These are phyloP conservation scores for Backusella circina DNA, from an alignment of 192 early-diverging fungal species.

Conservation along the genomic window DNA sequence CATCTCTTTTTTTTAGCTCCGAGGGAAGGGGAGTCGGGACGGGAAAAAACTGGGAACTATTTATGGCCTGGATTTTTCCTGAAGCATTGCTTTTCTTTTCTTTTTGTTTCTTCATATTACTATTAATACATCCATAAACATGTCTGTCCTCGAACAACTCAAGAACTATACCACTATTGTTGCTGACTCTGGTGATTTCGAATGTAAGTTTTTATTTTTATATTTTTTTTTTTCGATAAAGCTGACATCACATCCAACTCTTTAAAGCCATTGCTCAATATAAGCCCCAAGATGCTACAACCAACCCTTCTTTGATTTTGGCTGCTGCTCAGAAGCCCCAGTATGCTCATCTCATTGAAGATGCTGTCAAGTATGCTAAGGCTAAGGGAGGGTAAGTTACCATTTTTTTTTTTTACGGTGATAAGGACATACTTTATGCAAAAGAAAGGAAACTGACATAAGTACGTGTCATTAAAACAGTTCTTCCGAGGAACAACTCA, in stretches of 20 bases:
- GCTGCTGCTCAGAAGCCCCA: slow-evolving; percentile 86
- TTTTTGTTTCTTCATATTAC: not conserved
- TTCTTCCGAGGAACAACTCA: slow-evolving; percentile 70
- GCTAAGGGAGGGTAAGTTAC: slow-evolving; percentile 48
- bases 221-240: not conserved
- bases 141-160: slow-evolving; percentile 82
- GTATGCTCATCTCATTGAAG: slow-evolving; percentile 87
- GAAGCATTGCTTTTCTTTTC: not conserved
- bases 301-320: slow-evolving; percentile 98
- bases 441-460: not conserved
- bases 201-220: slow-evolving; percentile 51
- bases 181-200: slow-evolving; percentile 98
- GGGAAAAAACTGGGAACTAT: slow-evolving; percentile 2
- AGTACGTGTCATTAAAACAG: slow-evolving; percentile 28
- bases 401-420: not conserved
- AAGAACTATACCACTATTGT: slow-evolving; percentile 96
- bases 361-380: slow-evolving; percentile 87
- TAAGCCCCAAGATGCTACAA: slow-evolving; percentile 99
- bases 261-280: slow-evolving; percentile 87
- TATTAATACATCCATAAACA: not conserved
- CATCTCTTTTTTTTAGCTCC: not conserved
- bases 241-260: not conserved
- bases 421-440: not conserved
- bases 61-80: not conserved
- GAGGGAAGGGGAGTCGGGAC: not conserved